These are phyloP conservation scores for Talaromyces sp. DNA, from an alignment of 2,329 filamentous ascomycete genomes.

Conservation along the genomic window DNA sequence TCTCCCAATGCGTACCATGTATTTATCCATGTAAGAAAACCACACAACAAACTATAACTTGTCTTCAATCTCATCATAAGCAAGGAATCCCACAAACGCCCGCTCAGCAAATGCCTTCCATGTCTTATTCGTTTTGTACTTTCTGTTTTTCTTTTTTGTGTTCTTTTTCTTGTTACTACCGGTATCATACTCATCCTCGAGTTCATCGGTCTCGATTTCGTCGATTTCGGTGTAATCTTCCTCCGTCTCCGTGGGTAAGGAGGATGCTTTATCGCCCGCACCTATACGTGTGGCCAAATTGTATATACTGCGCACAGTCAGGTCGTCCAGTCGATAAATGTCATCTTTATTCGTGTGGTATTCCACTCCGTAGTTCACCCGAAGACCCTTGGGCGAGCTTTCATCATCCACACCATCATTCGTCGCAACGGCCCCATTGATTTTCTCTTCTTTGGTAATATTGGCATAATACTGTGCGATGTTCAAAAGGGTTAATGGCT, in stretches of 20 bases:
- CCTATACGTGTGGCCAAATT: conserved; percentile 78
- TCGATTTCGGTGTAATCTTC: not conserved
- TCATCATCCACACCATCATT: conserved; percentile 2
- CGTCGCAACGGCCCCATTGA: conserved; percentile 42
- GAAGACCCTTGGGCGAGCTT: conserved; percentile 34
- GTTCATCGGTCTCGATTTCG: conserved; percentile 15
- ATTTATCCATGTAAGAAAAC: not conserved
- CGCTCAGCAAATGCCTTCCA: conserved; percentile 76
- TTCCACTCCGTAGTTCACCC: conserved; percentile 76
- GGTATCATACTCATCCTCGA: conserved; percentile 27
- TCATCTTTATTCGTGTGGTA: conserved; percentile 80
- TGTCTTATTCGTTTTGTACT: conserved; percentile 54
- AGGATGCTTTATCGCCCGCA: conserved; percentile 28
- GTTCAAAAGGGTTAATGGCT: conserved; percentile 72
- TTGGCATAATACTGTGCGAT: conserved; percentile 95
- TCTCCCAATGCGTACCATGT: not conserved
- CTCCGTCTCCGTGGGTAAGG: not conserved
- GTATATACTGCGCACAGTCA: conserved; percentile 80
- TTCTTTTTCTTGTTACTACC: conserved; percentile 45
- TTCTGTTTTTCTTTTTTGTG: conserved; percentile 53
- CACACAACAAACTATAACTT: conserved; percentile 17
- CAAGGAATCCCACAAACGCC: conserved; percentile 74
- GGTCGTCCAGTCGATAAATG: conserved; percentile 70
- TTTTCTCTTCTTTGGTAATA: conserved; percentile 82
- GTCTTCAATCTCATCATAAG: conserved; percentile 60